Evolutionary conservation across 2,329 filamentous ascomycete genomes (phyloP).

Genomic region (Hansfordia pulvinata): DNA sequence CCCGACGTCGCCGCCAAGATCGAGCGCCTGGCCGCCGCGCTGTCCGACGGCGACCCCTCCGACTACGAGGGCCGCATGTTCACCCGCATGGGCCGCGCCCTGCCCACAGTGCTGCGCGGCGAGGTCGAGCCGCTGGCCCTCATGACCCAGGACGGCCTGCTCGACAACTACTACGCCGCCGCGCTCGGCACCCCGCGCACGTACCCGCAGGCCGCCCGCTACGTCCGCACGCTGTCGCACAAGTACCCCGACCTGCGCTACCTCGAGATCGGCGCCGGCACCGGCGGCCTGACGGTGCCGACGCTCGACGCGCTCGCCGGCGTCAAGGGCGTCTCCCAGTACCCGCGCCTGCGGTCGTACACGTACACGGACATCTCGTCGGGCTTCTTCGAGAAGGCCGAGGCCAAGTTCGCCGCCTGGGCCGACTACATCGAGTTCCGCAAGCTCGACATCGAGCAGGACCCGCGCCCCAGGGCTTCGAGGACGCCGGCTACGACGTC

Average conservation of each 20-base stretch:
- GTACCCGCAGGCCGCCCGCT: neutral
- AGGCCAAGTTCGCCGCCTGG: slow-evolving; percentile 11
- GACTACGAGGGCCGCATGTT: slow-evolving; percentile 1
- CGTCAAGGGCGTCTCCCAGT: too few species aligned
- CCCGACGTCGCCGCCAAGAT: neutral
- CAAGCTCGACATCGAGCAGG: slow-evolving; percentile 13
- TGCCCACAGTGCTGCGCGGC: slow-evolving; percentile 2
- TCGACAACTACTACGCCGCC: slow-evolving; percentile 3
- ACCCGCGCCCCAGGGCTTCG: slow-evolving; percentile 3
- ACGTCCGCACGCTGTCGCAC: neutral
- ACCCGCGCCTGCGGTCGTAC: too few species aligned
- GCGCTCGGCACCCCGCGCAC: neutral
- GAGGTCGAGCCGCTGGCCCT: slow-evolving; percentile 2
- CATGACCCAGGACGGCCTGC: slow-evolving; percentile 5
- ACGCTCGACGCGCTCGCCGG: neutral
- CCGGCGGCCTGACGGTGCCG: neutral
- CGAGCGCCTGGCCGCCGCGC: neutral
- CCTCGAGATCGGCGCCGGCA: slow-evolving; percentile 1
- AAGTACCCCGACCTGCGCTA: neutral
- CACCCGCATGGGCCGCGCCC: slow-evolving; percentile 2
- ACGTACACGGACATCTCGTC: slow-evolving; percentile 24
- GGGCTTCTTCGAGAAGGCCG: slow-evolving; percentile 19
- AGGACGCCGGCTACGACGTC: slow-evolving; percentile 8
- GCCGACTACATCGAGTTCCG: slow-evolving; percentile 13
- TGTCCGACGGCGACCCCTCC: too few species aligned